These are phyloP conservation scores for Magnaporthales sp. DNA, from an alignment of 2,329 filamentous ascomycete genomes.

Conservation along the genomic window DNA sequence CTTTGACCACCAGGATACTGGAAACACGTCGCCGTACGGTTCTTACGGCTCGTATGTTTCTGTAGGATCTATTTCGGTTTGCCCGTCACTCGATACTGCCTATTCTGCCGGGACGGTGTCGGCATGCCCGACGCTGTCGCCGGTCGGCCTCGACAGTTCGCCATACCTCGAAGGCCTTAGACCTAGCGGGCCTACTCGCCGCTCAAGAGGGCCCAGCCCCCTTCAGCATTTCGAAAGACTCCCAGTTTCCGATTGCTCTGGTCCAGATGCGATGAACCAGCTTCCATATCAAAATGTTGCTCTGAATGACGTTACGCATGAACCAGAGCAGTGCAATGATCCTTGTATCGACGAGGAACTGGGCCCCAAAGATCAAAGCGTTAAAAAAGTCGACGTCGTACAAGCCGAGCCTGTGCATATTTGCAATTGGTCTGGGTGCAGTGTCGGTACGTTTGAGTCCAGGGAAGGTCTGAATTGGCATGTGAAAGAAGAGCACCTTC, in stretches of 20 bases:
- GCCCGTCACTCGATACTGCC: background rate
- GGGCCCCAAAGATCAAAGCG: background rate
- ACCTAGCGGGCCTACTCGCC: no score
- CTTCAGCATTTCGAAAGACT: background rate
- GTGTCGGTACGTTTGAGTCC: constrained; percentile 24
- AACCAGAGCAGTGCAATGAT: background rate
- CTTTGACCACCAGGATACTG: background rate
- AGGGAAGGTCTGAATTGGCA: constrained; percentile 31
- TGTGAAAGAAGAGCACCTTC: constrained; percentile 33
- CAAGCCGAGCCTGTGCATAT: constrained; percentile 20
- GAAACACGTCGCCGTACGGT: background rate
- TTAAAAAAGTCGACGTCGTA: constrained; percentile 9
- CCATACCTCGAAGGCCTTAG: background rate
- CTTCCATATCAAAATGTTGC: background rate
- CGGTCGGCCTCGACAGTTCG: background rate
- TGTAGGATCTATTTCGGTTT: background rate
- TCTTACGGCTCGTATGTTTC: background rate
- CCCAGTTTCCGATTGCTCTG: background rate
- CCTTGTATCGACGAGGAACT: background rate
- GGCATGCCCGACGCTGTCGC: background rate
- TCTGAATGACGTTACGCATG: background rate
- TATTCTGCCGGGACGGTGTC: background rate
- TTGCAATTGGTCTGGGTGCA: constrained; percentile 32
- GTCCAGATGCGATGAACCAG: background rate
- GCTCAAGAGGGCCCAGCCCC: background rate